Evolutionary conservation across 1,284 basidiomycete species (phyloP).

Genomic region (Meira nashicola): DNA sequence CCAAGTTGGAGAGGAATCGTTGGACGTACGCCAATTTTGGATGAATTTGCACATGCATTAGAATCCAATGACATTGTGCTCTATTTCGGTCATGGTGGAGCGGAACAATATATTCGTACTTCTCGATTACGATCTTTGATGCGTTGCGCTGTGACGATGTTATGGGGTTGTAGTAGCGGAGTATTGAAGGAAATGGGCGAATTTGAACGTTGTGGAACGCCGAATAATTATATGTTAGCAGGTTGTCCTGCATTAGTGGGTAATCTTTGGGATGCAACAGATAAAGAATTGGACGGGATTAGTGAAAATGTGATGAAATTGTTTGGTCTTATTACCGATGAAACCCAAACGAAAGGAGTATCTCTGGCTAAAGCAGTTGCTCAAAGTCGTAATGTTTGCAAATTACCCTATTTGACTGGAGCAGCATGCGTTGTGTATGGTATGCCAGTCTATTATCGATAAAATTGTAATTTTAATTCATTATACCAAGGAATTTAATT

Average conservation of each 20-base stretch:
- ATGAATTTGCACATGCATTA: conserved; percentile 39
- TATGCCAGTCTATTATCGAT: conserved; percentile 61
- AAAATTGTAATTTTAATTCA: not conserved
- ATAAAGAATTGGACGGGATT: conserved; percentile 90
- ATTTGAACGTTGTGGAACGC: conserved; percentile 84
- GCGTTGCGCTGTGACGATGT: conserved; percentile 84
- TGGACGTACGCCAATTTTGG: conserved; percentile 60
- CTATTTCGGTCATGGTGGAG: conserved; percentile 95
- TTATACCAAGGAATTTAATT: too few species aligned
- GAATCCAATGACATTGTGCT: conserved; percentile 38
- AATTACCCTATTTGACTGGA: conserved; percentile 89
- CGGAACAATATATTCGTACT: conserved; percentile 78
- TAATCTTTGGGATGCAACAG: conserved; percentile 97
- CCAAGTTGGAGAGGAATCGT: conserved; percentile 78
- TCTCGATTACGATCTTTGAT: conserved; percentile 74
- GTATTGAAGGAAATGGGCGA: conserved; percentile 81
- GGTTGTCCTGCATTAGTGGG: conserved; percentile 89
- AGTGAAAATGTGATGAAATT: conserved; percentile 76
- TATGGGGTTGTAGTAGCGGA: conserved; percentile 98
- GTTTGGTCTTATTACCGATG: conserved; percentile 59
- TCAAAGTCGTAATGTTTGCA: conserved; percentile 71
- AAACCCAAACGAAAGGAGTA: conserved; percentile 29
- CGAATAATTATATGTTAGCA: conserved; percentile 89
- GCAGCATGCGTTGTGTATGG: conserved; percentile 92
- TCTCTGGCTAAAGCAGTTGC: conserved; percentile 76